These are phyloP conservation scores for Pleurostoma richardsiae DNA, from an alignment of 2,329 filamentous ascomycete genomes.

Conservation along the genomic window DNA sequence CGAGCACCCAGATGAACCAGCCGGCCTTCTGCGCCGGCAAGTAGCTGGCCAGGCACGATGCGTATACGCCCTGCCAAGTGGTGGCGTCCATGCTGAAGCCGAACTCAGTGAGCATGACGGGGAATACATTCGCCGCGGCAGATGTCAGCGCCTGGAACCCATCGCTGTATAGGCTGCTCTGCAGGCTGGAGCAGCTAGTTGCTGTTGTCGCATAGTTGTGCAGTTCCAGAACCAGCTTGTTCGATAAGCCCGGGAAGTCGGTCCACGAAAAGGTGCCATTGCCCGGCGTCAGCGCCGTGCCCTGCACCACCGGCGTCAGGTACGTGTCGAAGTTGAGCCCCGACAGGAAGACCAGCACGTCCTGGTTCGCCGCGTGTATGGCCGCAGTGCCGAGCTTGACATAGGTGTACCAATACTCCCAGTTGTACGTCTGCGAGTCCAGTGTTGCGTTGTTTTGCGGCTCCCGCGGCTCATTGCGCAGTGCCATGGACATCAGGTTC, in stretches of 20 bases:
- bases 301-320: conserved; percentile 34
- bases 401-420: conserved; percentile 40
- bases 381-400: conserved; percentile 32
- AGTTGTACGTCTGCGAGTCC: conserved; percentile 31
- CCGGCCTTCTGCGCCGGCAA: conserved; percentile 43
- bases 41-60: conserved; percentile 44
- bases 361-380: conserved; percentile 37
- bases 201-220: conserved; percentile 43
- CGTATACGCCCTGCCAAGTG: conserved; percentile 43
- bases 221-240: conserved; percentile 44
- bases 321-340: conserved; percentile 44
- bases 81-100: conserved; percentile 44
- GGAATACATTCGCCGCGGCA: conserved; percentile 29
- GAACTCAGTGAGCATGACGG: conserved; percentile 49
- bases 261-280: conserved; percentile 26
- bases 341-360: conserved; percentile 43
- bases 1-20: conserved; percentile 56
- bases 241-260: conserved; percentile 31
- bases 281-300: conserved; percentile 32
- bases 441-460: conserved; percentile 23
- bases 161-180: conserved; percentile 31
- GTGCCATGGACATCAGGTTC: conserved; percentile 31
- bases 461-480: conserved; percentile 37
- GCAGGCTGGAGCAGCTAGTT: conserved; percentile 31
- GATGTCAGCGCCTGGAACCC: conserved; percentile 33